These are phyloP conservation scores for Alternaria arbusti DNA, from an alignment of 2,329 filamentous ascomycete species.

Conservation along the genomic window DNA sequence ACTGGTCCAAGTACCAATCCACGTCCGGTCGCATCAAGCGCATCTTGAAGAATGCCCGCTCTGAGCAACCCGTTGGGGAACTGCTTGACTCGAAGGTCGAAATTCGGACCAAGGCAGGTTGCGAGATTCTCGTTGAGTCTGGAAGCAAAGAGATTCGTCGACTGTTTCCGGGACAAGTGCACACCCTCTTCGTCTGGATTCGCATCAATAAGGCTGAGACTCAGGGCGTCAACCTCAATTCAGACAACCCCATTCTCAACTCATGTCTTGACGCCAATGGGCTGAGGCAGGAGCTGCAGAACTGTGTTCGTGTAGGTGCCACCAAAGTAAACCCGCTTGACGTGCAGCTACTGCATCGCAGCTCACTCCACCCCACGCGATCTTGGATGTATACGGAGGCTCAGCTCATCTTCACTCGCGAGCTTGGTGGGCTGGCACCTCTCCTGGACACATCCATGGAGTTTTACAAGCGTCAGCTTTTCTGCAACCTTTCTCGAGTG, in stretches of 20 bases:
- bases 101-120: constrained; percentile 30
- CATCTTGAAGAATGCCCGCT: constrained; percentile 36
- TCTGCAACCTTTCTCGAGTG: constrained; percentile 21
- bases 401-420: constrained; percentile 26
- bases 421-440: constrained; percentile 27
- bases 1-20: constrained; percentile 34
- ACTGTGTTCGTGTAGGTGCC: constrained; percentile 21
- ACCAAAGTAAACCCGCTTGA: constrained; percentile 33
- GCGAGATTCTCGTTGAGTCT: constrained; percentile 26
- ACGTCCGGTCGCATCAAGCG: constrained; percentile 27
- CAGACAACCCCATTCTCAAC: constrained; percentile 29
- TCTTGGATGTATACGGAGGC: constrained; percentile 36
- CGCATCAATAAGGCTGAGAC: constrained; percentile 24
- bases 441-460: constrained; percentile 25
- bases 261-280: constrained; percentile 28
- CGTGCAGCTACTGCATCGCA: constrained; percentile 31
- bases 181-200: constrained; percentile 31
- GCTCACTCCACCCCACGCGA: constrained; percentile 21
- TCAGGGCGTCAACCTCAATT: constrained; percentile 20
- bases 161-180: constrained; percentile 36
- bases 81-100: constrained; percentile 31
- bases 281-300: constrained; percentile 28
- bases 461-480: constrained; percentile 32
- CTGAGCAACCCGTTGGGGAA: constrained; percentile 25
- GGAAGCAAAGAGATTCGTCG: constrained; percentile 24